Evolutionary conservation across 257 asterid species (phyloP).

Genomic region (Gentiana dahurica): DNA sequence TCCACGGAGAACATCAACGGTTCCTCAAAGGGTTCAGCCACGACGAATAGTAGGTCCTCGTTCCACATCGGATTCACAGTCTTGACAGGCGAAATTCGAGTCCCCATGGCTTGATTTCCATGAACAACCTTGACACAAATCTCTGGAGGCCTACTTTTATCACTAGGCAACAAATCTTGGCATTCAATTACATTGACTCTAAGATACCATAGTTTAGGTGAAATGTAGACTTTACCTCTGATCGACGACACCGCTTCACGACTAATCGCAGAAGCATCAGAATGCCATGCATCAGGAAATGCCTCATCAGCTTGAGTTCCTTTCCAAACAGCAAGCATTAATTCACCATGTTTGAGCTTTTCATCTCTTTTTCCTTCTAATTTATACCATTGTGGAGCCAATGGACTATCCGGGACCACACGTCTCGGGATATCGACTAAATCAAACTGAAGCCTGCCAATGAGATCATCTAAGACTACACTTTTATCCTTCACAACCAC

Average conservation of each 20-base stretch:
- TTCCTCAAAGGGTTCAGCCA: conserved; percentile 70
- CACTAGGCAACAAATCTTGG: conserved; percentile 55
- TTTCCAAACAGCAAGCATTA: conserved; percentile 82
- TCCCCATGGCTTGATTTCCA: conserved; percentile 47
- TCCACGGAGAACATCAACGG: conserved; percentile 53
- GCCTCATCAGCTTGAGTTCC: conserved; percentile 90
- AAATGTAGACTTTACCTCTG: conserved; percentile 71
- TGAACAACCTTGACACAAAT: conserved; percentile 38
- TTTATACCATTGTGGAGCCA: conserved; percentile 80
- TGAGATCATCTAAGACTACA: conserved; percentile 49
- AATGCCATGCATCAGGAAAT: conserved; percentile 83
- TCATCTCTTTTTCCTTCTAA: conserved; percentile 45
- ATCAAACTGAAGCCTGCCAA: conserved; percentile 43
- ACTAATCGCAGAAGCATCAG: conserved; percentile 66
- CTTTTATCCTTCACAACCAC: conserved; percentile 67
- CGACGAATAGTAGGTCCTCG: conserved; percentile 69
- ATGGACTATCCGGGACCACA: conserved; percentile 73
- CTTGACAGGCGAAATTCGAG: conserved; percentile 27
- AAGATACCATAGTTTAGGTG: conserved; percentile 77
- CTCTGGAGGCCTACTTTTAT: conserved; percentile 42
- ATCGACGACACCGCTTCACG: conserved; percentile 46
- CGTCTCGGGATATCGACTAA: conserved; percentile 51
- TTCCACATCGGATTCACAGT: conserved; percentile 62
- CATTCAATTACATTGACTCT: conserved; percentile 68
- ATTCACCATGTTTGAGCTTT: conserved; percentile 54